phyloP scores from a whole-genome alignment of 305 asterid genomes.

The Fraxinus sp. region DNA sequence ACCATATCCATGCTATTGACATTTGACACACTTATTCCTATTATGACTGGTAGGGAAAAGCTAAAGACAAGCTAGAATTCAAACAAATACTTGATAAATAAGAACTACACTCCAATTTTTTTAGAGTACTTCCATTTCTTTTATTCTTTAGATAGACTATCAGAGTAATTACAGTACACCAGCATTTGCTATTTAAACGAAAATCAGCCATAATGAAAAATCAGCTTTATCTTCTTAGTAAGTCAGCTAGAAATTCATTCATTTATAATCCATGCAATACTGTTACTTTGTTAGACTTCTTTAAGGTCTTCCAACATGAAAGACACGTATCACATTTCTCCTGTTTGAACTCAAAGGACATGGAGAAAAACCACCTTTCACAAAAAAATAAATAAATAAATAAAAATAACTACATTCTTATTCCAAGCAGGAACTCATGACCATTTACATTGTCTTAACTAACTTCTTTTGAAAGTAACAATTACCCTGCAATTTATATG shows the following conservation, averaged over 20 bases:
- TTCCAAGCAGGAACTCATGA: background rate
- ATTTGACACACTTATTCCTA: background rate
- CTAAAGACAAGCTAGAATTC: background rate
- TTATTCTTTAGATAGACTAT: background rate
- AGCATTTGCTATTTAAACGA: background rate
- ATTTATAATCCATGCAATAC: background rate
- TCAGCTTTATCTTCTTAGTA: background rate
- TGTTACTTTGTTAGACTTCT: background rate
- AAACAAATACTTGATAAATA: background rate
- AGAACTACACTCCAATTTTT: background rate
- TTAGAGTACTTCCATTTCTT: background rate
- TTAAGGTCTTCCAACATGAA: background rate
- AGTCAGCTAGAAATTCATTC: background rate
- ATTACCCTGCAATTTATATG: background rate
- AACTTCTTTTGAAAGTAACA: slow-evolving; percentile 7
- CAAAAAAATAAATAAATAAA: too few relatives aligned
- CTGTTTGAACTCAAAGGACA: background rate
- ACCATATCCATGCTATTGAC: background rate
- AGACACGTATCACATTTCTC: background rate
- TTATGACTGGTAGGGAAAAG: background rate
- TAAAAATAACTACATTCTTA: background rate
- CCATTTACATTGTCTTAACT: background rate
- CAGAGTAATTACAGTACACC: background rate
- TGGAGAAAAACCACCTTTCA: background rate
- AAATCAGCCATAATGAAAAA: background rate